Evolutionary conservation across 2,329 filamentous ascomycete genomes (phyloP), one percentile per base, ranked within the genome.

Genomic region (Allantophomopsis cytisporea): DNA sequence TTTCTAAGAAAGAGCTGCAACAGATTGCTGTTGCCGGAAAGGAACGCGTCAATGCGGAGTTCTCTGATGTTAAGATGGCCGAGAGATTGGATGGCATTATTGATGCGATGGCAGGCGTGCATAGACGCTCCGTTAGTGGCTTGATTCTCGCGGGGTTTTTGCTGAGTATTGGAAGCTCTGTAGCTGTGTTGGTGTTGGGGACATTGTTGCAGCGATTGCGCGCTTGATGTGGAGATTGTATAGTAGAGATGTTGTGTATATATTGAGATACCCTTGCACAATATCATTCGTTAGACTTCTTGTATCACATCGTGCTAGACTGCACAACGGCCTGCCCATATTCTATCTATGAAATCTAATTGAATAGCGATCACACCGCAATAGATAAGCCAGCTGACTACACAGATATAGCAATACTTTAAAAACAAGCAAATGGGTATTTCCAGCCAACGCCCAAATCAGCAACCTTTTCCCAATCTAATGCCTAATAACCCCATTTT

Each of bases 61-160:
- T 96, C 59, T 85, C 83, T 0, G 74, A 84, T 39, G 73, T 71
- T 32, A 83, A 83, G 50, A 93, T 98, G 87, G 85, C 85, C 0
- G 67, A 79, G 52, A 69, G 73, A 21, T 61, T 95, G 12, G 82
- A 94, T 44, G 60, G 58, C 1, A 76, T 86, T 44, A 65, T 87
- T 36, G 61, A 64, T 12, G 62, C 65, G 4, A 74, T 81, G 60
- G 47, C 41, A n/a, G 39, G 20, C 12, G 18, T 33, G 8, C 35
- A 47, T 7, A 43, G 50, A 41, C 48, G 42, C 37, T 47, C 45
- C 3, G 16, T 34, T 6, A 34, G 11, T 34, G 31, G 31, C 31
- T 34, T 34, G 31, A 17, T 17, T 13, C 10, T 34, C 7, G 12
- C 31, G 7, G 16, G 4, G 31, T 15, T 15, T 10, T 14, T 34